Conservation (phyloP, 2,329 filamentous ascomycete genomes). For the Trichoderma sp. region DNA sequence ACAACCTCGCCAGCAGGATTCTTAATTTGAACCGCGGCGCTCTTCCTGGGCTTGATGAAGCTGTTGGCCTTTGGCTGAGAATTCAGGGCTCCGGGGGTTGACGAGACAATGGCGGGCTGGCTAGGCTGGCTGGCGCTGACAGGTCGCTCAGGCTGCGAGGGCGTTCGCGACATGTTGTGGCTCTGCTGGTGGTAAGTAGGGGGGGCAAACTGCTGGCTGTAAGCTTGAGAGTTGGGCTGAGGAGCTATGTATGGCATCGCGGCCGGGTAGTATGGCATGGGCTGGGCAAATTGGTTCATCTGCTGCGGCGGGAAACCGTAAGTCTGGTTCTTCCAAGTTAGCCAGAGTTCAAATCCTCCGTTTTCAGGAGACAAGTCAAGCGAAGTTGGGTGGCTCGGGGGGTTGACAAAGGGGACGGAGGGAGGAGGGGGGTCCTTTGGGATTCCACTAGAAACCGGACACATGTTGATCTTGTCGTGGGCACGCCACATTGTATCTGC, state of each 20-base stretch:
- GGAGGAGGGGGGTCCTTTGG: constrained; percentile 17
- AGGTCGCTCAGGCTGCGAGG: constrained; percentile 70
- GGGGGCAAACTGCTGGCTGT: constrained; percentile 44
- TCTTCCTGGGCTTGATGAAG: constrained; percentile 60
- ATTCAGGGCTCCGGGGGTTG: constrained; percentile 60
- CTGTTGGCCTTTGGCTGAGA: constrained; percentile 52
- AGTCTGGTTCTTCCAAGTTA: constrained; percentile 67
- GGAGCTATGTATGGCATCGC: constrained; percentile 50
- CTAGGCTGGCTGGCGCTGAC: constrained; percentile 62
- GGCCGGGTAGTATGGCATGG: constrained; percentile 44
- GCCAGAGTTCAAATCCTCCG: constrained; percentile 68
- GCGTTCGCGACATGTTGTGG: constrained; percentile 76
- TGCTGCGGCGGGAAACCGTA: constrained; percentile 51
- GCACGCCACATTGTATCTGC: constrained; percentile 34
- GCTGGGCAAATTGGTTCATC: constrained; percentile 39
- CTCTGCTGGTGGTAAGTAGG: constrained; percentile 47
- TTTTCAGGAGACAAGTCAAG: constrained; percentile 66
- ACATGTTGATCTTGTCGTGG: constrained; percentile 25
- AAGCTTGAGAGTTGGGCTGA: constrained; percentile 49
- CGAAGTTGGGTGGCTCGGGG: constrained; percentile 27
- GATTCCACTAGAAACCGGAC: constrained; percentile 24
- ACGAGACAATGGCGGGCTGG: constrained; percentile 60
- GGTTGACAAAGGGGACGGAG: constrained; percentile 16
- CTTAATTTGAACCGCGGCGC: constrained; percentile 78
- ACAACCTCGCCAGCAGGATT: constrained; percentile 75